Evolutionary conservation across 345 rosid species (phyloP).

Genomic region (Ceriops decandra): DNA sequence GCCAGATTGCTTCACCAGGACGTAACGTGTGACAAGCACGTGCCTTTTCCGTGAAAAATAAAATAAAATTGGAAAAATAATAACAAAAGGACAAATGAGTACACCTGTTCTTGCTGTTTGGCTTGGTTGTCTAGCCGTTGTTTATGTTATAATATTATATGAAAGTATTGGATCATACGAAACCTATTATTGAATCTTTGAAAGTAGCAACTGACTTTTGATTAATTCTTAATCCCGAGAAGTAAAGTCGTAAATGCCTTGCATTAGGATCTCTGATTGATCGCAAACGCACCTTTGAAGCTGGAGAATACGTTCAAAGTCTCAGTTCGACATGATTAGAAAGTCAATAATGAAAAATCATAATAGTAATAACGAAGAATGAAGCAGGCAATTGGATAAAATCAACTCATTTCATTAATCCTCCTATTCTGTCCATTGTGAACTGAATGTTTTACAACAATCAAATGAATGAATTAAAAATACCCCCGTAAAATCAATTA

Average conservation of each 20-base stretch:
- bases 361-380: not conserved
- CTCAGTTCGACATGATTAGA: too few relatives aligned
- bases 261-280: not conserved
- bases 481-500: slow-evolving; percentile 13
- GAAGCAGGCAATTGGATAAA: not conserved
- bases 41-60: not conserved
- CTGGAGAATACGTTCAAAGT: too few relatives aligned
- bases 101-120: too few relatives aligned
- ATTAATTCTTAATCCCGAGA: too few relatives aligned
- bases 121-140: too few relatives aligned
- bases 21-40: not conserved
- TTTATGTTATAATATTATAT: not conserved
- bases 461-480: slow-evolving; percentile 21
- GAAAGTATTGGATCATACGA: not conserved
- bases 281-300: too few relatives aligned
- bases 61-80: too few relatives aligned
- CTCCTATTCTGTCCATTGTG: slow-evolving; percentile 5
- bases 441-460: slow-evolving; percentile 22
- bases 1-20: not conserved
- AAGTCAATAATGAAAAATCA: not conserved
- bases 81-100: too few relatives aligned
- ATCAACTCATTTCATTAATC: not conserved
- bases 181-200: not conserved
- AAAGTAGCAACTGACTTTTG: not conserved
- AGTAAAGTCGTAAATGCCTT: not conserved